Evolutionary conservation across 257 asterid genomes (phyloP).

Genomic region (Solanum pimpinellifolium): DNA sequence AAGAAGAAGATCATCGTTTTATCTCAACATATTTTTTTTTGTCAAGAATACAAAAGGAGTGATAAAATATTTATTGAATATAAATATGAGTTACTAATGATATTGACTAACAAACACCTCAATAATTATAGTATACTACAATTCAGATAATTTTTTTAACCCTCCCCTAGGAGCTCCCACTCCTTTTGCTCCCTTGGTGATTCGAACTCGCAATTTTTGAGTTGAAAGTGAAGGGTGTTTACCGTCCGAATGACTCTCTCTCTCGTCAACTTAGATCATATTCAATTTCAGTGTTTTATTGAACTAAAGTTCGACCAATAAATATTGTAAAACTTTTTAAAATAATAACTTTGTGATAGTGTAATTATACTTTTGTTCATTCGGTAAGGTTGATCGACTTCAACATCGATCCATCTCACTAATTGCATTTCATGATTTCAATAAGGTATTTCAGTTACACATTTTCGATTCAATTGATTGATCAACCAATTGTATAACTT

Average conservation of each 20-base stretch:
- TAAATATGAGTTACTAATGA: background rate
- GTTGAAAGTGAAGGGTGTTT: no score
- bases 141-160: no score
- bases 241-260: no score
- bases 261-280: background rate
- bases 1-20: background rate
- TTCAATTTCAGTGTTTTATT: background rate
- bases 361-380: background rate
- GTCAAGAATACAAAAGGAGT: background rate
- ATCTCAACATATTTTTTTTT: background rate
- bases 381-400: background rate
- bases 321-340: background rate
- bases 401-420: background rate
- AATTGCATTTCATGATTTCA: background rate
- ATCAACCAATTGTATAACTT: background rate
- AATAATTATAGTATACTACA: background rate
- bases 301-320: background rate
- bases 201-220: no score
- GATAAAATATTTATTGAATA: background rate
- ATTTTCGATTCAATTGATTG: no score
- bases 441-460: no score
- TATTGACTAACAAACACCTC: background rate
- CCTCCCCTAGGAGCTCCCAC: no score
- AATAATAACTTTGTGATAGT: background rate
- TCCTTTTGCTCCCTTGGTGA: no score